Base-by-base conservation (phyloP, 225 moss, liverwort and hornwort species). In the Asterella californica region DNA sequence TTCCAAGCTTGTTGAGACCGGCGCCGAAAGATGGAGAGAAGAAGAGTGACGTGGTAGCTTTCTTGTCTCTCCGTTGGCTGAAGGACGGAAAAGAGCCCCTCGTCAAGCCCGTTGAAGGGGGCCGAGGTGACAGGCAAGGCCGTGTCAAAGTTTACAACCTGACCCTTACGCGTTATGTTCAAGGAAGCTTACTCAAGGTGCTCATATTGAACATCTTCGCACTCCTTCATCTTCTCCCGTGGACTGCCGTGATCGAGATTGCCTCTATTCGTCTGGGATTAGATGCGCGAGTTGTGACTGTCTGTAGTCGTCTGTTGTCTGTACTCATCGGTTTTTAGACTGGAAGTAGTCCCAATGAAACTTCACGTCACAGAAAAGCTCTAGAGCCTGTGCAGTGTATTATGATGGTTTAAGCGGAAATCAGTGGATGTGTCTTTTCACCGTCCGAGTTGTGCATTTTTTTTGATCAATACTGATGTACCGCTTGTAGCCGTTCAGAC, bases 161-260 rank as follows among this genome's bases (percentile, higher is more conserved):
- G 70, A 89, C 84, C 24, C 82, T 72, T 2, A 77, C 85, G 47
- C 89, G 88, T n/a, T 80, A 22, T 37, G 10, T 99, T 45, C 55
- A 10, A 30, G 97, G 93, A 0, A 76, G 78, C 70, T 83, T 99
- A 78, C 88, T 88, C 17, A 93, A 90, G 88, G 91, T 90, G 70
- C 61, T 34, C 5, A 63, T 47, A 57, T 67, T 80, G 6, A 32
- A 33, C 11, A 12, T 11, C 2, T 14, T 27, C 67, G 63, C 72
- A 9, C 74, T 4, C 48, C 47, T 61, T 42, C 68, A 48, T 19
- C 38, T 54, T 77, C 21, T 67, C 33, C 2, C 42, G 4, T 42
- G 42, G 7, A 42, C 42, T 42, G 42, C 42, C 3, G 42, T 42
- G 42, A 7, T 42, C 4, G 42, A 42, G 42, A 42, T 3, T 42